Conservation (phyloP, 1,139 yeast species). For the Pichia kudriavzevii region DNA sequence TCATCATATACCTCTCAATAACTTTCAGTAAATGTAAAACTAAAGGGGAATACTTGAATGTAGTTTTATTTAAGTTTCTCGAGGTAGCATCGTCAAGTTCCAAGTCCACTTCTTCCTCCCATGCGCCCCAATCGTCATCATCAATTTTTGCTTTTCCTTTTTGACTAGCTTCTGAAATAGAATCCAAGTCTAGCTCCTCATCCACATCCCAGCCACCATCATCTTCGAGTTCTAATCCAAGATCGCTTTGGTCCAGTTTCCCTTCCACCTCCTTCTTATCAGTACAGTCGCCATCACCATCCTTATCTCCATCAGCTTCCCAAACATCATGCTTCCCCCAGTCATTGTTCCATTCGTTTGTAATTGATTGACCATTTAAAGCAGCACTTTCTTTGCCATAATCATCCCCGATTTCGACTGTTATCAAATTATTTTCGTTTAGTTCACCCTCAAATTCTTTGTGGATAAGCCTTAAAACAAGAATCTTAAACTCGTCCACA, state of each 20-base stretch:
- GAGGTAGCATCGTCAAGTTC: not conserved
- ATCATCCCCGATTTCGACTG: constrained; percentile 7
- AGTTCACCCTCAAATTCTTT: constrained; percentile 12
- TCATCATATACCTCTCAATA: constrained; percentile 16
- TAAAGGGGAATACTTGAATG: constrained; percentile 16
- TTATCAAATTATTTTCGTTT: constrained; percentile 6
- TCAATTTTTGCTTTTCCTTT: constrained; percentile 9
- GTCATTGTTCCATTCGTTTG: constrained; percentile 22
- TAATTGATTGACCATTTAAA: too few species aligned
- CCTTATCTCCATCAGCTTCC: constrained; percentile 17
- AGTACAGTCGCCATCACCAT: too few species aligned
- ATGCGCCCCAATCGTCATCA: constrained; percentile 25
- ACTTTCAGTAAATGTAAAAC: constrained; percentile 10
- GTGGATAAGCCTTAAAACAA: constrained; percentile 13
- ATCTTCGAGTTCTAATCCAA: too few species aligned
- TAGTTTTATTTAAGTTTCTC: too few species aligned
- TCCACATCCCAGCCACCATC: constrained; percentile 18
- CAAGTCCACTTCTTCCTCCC: constrained; percentile 20
- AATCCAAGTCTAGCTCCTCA: constrained; percentile 12
- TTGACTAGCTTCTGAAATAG: not conserved
- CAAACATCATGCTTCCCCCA: constrained; percentile 23
- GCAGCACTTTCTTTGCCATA: constrained; percentile 1
- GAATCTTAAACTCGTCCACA: constrained; percentile 21
- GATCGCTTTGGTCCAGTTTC: too few species aligned
- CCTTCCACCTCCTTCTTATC: constrained; percentile 1